phyloP scores from a whole-genome alignment of 2,329 filamentous ascomycete species.

The Ophiocordyceps robertsii region DNA sequence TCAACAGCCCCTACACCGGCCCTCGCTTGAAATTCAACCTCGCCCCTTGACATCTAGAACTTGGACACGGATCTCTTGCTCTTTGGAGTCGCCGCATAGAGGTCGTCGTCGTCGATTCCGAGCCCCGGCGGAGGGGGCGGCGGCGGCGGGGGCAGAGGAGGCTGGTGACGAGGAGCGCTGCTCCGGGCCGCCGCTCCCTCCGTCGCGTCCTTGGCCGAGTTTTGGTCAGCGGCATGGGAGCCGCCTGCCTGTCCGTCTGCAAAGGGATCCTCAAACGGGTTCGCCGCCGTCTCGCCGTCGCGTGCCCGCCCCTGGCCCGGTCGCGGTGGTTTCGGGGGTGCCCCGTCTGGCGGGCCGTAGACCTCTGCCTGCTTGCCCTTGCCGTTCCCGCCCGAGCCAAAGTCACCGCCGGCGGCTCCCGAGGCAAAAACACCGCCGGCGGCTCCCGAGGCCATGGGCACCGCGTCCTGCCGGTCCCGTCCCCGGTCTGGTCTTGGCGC shows the following conservation, averaged over 20 bases:
- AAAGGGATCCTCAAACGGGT: constrained; percentile 21
- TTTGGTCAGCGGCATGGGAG: neutral
- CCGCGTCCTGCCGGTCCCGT: constrained; percentile 4
- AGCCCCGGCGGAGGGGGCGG: neutral
- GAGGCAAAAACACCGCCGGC: constrained; percentile 1
- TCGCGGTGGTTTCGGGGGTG: constrained; percentile 8
- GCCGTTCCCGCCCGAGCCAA: constrained; percentile 9
- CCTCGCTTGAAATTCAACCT: no score
- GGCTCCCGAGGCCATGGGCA: neutral
- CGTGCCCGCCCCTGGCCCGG: constrained; percentile 12
- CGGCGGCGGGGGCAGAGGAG: neutral
- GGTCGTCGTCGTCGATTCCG: constrained; percentile 21
- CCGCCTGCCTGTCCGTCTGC: constrained; percentile 13
- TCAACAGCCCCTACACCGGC: no score
- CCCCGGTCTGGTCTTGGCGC: constrained; percentile 14
- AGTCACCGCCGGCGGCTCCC: constrained; percentile 1
- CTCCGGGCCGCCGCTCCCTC: no score
- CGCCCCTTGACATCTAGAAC: constrained; percentile 9
- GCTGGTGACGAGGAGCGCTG: neutral
- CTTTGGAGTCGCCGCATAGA: constrained; percentile 26
- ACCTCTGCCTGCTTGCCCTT: constrained; percentile 22
- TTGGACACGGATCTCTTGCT: constrained; percentile 23
- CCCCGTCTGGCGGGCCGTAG: constrained; percentile 12
- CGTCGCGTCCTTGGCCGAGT: no score
- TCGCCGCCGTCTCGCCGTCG: constrained; percentile 8